Percentiles rank a stretch among this genome's conserved stretches.
These are phyloP conservation scores for Calonectria honghensis DNA, from an alignment of 2,329 filamentous ascomycete species.

Conservation along the genomic window DNA sequence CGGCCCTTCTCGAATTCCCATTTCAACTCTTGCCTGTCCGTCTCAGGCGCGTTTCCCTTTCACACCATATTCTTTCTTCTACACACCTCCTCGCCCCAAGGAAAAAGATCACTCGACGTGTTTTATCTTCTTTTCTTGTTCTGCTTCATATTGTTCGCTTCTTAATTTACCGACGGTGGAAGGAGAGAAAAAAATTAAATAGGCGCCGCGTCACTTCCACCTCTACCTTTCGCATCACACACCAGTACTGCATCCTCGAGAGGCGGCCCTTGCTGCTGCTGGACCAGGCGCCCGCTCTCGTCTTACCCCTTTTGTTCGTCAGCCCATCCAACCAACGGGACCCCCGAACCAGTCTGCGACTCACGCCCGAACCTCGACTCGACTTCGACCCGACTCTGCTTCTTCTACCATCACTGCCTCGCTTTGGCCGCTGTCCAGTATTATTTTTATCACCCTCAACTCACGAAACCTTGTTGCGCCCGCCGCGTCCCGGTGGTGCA, in stretches of 20 bases:
- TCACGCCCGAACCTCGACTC: conserved; percentile 5
- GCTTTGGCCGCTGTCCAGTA: not conserved
- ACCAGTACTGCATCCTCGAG: conserved; percentile 37
- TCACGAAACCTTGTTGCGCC: conserved; percentile 16
- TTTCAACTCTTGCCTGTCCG: conserved; percentile 31
- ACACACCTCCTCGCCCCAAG: conserved; percentile 9
- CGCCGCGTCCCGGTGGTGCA: conserved; percentile 25
- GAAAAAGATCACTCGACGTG: conserved; percentile 21
- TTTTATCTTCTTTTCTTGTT: conserved; percentile 25
- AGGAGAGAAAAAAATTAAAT: not conserved
- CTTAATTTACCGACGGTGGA: not conserved
- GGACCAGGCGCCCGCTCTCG: conserved; percentile 49
- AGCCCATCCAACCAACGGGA: conserved; percentile 39
- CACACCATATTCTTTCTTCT: conserved; percentile 31
- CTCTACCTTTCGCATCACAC: conserved; percentile 19
- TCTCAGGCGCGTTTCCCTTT: conserved; percentile 33
- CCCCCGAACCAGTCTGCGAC: conserved; percentile 29
- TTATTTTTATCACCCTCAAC: conserved; percentile 17
- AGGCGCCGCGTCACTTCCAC: conserved; percentile 26
- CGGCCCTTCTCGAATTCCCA: conserved; percentile 34
- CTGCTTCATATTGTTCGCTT: conserved; percentile 21
- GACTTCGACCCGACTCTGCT: conserved; percentile 30
- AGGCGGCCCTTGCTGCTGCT: conserved; percentile 49
- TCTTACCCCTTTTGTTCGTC: conserved; percentile 47
- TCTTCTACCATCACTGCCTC: conserved; percentile 14